These are phyloP conservation scores for Capronia americana DNA, from an alignment of 2,329 filamentous ascomycete genomes.

Conservation along the genomic window DNA sequence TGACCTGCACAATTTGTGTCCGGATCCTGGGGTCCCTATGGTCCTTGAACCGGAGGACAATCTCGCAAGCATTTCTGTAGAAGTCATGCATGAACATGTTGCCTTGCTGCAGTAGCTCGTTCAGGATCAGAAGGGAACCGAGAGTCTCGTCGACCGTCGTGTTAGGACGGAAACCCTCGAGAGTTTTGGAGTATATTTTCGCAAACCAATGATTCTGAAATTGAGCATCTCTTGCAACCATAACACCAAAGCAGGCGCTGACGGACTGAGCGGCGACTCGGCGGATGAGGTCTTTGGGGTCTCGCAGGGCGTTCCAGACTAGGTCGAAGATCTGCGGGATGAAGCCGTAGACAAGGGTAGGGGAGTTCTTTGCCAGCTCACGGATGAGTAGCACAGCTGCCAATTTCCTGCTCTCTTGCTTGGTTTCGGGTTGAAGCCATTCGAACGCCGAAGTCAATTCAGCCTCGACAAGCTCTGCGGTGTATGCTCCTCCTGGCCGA, in stretches of 20 bases:
- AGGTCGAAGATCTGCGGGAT: conserved; percentile 94
- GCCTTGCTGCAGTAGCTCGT: conserved; percentile 89
- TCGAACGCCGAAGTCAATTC: conserved; percentile 96
- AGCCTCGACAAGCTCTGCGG: conserved; percentile 93
- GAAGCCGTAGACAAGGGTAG: conserved; percentile 93
- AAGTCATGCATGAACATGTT: conserved; percentile 99
- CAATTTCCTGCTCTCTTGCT: conserved; percentile 90
- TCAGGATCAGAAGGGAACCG: conserved; percentile 89
- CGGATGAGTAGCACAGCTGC: conserved; percentile 89
- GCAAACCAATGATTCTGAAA: conserved; percentile 88
- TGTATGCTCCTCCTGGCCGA: conserved; percentile 88
- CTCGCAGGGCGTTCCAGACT: conserved; percentile 92
- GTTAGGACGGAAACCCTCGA: conserved; percentile 73
- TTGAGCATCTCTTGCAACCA: conserved; percentile 86
- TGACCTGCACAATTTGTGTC: conserved; percentile 86
- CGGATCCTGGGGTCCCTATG: conserved; percentile 87
- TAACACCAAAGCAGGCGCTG: conserved; percentile 94
- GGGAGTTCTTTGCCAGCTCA: conserved; percentile 89
- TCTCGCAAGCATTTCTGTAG: conserved; percentile 90
- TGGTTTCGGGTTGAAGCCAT: conserved; percentile 87
- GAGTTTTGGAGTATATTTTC: conserved; percentile 86
- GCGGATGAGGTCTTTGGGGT: conserved; percentile 87
- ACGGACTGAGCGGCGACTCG: conserved; percentile 92
- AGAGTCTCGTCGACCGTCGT: conserved; percentile 88
- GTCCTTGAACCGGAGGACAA: conserved; percentile 90